A percentile compares a stretch with the other conserved stretches of the same genome.
These are phyloP conservation scores for Fusarium caatingaense DNA, from an alignment of 2,329 filamentous ascomycete species.

Conservation along the genomic window DNA sequence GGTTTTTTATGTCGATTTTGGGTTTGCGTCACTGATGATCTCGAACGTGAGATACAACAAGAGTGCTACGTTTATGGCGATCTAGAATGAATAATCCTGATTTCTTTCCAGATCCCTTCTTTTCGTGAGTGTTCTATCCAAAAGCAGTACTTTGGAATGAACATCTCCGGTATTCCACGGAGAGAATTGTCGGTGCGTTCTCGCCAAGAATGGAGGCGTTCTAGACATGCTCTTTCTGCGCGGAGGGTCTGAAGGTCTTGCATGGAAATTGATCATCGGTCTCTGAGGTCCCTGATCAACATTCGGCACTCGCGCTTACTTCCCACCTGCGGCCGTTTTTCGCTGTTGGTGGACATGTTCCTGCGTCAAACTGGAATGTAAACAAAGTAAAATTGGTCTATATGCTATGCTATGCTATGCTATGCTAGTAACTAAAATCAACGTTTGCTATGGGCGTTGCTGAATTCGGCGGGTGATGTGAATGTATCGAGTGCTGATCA, in stretches of 20 bases:
- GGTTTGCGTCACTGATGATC: not conserved
- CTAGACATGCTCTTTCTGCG: not conserved
- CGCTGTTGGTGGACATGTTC: not conserved
- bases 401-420: not conserved
- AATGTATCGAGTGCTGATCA: not conserved
- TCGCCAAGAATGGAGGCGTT: not conserved
- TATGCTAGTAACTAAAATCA: conserved; percentile 68
- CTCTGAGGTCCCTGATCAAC: not conserved
- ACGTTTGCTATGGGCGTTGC: conserved; percentile 69
- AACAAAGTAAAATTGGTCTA: not conserved
- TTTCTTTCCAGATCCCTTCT: not conserved
- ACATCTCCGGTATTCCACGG: not conserved
- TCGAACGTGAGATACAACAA: not conserved
- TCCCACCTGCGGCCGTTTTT: not conserved
- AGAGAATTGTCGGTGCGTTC: not conserved
- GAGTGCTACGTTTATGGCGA: not conserved
- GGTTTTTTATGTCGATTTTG: too few relatives aligned
- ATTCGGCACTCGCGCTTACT: not conserved
- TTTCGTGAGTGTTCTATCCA: not conserved
- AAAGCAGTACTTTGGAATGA: not conserved
- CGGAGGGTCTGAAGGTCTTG: not conserved
- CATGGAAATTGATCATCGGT: not conserved
- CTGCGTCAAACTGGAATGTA: not conserved
- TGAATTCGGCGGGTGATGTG: conserved; percentile 59
- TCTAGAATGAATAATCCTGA: not conserved